These are phyloP conservation scores for Erucastrum elatum DNA, from an alignment of 345 rosid genomes.

Conservation along the genomic window DNA sequence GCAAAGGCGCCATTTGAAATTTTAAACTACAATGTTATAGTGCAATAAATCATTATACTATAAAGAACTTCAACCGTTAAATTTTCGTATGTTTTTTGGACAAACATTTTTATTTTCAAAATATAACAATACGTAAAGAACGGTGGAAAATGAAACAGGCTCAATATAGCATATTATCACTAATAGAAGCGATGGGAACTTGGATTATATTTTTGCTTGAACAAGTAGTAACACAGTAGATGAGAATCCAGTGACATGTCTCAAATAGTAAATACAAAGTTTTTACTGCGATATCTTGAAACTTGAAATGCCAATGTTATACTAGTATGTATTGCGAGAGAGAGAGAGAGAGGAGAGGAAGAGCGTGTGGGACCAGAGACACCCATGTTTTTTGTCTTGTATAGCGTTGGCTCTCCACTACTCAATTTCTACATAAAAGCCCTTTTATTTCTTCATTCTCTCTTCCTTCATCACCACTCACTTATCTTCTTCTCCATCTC, in stretches of 20 bases:
- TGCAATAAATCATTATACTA: not conserved
- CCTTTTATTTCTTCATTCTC: conserved; percentile 31
- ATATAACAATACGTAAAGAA: conserved; percentile 16
- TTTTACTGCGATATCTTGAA: conserved; percentile 40
- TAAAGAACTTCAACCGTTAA: not conserved
- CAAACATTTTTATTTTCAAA: not conserved
- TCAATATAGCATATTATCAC: conserved; percentile 18
- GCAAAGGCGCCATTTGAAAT: not conserved
- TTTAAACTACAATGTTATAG: not conserved
- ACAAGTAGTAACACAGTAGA: conserved; percentile 39
- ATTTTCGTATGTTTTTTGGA: not conserved
- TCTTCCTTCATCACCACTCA: conserved; percentile 41
- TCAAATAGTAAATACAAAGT: conserved; percentile 40
- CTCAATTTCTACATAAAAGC: conserved; percentile 36
- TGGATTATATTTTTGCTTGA: conserved; percentile 26
- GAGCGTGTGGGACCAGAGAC: conserved; percentile 31
- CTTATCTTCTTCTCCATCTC: conserved; percentile 34
- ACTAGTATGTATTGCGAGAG: not conserved
- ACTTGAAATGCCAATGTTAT: conserved; percentile 25
- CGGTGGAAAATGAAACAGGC: conserved; percentile 24
- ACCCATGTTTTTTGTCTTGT: conserved; percentile 43
- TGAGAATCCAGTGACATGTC: conserved; percentile 43
- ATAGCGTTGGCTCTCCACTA: conserved; percentile 41
- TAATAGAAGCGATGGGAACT: conserved; percentile 11
- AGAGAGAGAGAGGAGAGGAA: not conserved